Percentiles rank a stretch among this genome's conserved stretches.
These are phyloP conservation scores for Penicillium digitatum DNA, from an alignment of 2,329 filamentous ascomycete species.

Conservation along the genomic window DNA sequence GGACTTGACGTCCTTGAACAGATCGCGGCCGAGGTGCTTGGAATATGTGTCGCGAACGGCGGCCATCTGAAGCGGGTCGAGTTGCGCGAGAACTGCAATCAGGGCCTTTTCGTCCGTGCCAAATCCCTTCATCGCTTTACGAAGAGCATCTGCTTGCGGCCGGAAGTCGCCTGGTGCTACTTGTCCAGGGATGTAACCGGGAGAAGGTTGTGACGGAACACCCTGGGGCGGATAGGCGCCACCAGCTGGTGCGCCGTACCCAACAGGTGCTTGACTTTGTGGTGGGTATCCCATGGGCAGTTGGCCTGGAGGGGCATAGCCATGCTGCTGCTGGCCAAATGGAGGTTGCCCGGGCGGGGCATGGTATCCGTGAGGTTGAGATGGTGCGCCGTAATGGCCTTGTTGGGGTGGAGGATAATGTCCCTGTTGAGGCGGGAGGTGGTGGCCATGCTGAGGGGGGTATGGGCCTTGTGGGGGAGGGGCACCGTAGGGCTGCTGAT, in stretches of 20 bases:
- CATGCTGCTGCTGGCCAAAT: slow-evolving; percentile 29
- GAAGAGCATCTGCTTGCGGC: slow-evolving; percentile 65
- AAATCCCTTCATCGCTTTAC: slow-evolving; percentile 87
- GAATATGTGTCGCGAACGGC: slow-evolving; percentile 65
- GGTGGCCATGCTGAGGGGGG: slow-evolving; percentile 31
- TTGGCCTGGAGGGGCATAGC: slow-evolving; percentile 12
- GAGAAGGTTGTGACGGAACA: slow-evolving; percentile 60
- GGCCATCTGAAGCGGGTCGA: slow-evolving; percentile 74
- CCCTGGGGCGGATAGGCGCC: slow-evolving; percentile 31
- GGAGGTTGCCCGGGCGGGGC: slow-evolving; percentile 31
- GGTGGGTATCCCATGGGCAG: slow-evolving; percentile 39
- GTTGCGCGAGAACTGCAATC: slow-evolving; percentile 64
- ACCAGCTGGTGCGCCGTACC: slow-evolving; percentile 28
- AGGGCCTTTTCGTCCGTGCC: slow-evolving; percentile 80
- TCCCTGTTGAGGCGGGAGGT: slow-evolving; percentile 16
- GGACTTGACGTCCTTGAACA: slow-evolving; percentile 70
- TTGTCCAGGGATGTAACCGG: slow-evolving; percentile 71
- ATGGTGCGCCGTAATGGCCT: slow-evolving; percentile 20
- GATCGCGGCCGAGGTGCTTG: slow-evolving; percentile 60
- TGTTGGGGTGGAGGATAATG: too few relatives aligned
- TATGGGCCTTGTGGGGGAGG: slow-evolving; percentile 24
- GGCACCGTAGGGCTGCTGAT: slow-evolving; percentile 19
- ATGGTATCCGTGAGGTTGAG: slow-evolving; percentile 20
- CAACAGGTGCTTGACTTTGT: slow-evolving; percentile 23
- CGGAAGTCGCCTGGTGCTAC: slow-evolving; percentile 63